A percentile compares a stretch with the other conserved stretches of the same genome.
Evolutionary conservation across 805 yeast species (phyloP).

Genomic region (Kregervanrija delftensis): DNA sequence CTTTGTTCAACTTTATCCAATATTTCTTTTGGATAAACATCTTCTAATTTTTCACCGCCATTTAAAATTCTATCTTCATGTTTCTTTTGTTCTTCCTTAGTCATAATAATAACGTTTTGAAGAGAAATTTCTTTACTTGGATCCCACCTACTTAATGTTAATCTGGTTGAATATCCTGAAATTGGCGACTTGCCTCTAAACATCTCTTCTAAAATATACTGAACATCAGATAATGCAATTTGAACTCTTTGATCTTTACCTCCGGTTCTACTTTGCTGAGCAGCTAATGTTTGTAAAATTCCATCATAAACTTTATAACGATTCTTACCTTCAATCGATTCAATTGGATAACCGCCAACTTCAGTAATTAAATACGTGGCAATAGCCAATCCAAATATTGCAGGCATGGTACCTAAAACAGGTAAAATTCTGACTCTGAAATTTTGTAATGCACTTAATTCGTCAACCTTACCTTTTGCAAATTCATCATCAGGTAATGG

Average conservation of each 20-base stretch:
- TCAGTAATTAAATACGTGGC: conserved; percentile 77
- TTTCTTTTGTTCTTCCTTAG: conserved; percentile 73
- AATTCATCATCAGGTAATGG: conserved; percentile 82
- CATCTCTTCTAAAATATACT: conserved; percentile 83
- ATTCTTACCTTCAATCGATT: conserved; percentile 86
- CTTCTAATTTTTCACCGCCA: conserved; percentile 56
- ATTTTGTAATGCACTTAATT: conserved; percentile 78
- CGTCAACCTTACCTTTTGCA: conserved; percentile 76
- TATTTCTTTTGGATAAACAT: conserved; percentile 58
- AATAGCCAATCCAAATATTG: conserved; percentile 85
- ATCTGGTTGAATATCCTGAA: conserved; percentile 72
- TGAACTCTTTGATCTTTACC: conserved; percentile 71
- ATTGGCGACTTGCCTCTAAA: conserved; percentile 89
- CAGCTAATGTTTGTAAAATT: conserved; percentile 74
- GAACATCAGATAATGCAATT: conserved; percentile 62
- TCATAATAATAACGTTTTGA: conserved; percentile 81
- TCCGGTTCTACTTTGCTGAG: conserved; percentile 78
- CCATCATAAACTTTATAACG: conserved; percentile 82
- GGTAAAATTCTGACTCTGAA: conserved; percentile 94
- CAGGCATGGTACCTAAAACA: conserved; percentile 95
- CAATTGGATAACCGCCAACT: conserved; percentile 84
- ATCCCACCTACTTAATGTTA: conserved; percentile 83
- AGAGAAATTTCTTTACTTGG: conserved; percentile 54
- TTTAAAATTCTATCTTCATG: conserved; percentile 74
- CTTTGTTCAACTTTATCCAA: conserved; percentile 52